These are phyloP conservation scores for Plasmopara halstedii DNA, from an alignment of 352 stramenopile species.

Conservation along the genomic window DNA sequence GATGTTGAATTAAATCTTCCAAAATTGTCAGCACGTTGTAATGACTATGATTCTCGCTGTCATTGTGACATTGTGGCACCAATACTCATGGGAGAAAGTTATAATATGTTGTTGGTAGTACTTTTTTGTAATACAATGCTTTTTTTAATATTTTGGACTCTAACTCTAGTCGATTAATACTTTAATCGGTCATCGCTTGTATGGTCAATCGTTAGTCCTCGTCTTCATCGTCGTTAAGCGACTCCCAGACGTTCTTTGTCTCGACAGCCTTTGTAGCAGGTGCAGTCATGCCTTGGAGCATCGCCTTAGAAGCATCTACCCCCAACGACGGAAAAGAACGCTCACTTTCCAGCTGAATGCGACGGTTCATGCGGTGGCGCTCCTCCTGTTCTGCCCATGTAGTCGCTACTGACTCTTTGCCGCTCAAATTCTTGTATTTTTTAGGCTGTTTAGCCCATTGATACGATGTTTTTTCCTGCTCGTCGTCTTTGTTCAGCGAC, in stretches of 20 bases:
- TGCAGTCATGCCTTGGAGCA: constrained; percentile 63
- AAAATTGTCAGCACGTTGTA: no score
- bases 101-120: no score
- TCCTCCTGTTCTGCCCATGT: constrained; percentile 72
- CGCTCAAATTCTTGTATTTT: constrained; percentile 66
- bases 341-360: constrained; percentile 68
- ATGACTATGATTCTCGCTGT: no score
- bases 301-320: constrained; percentile 33
- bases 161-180: no score
- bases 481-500: constrained; percentile 42
- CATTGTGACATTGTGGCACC: no score
- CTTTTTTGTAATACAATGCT: no score
- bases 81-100: no score
- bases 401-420: constrained; percentile 45
- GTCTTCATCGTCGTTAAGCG: constrained; percentile 60
- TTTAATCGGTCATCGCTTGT: no score
- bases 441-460: constrained; percentile 82
- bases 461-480: constrained; percentile 44
- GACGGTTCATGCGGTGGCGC: constrained; percentile 46
- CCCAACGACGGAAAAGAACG: constrained; percentile 72
- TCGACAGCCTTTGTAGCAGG: constrained; percentile 45
- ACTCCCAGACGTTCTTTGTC: constrained; percentile 69
- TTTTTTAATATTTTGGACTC: no score
- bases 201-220: constrained; percentile 44
- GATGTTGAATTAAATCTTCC: no score